Base-by-base conservation (phyloP, 176 grass and related monocot species). In the Ensete glaucum region DNA sequence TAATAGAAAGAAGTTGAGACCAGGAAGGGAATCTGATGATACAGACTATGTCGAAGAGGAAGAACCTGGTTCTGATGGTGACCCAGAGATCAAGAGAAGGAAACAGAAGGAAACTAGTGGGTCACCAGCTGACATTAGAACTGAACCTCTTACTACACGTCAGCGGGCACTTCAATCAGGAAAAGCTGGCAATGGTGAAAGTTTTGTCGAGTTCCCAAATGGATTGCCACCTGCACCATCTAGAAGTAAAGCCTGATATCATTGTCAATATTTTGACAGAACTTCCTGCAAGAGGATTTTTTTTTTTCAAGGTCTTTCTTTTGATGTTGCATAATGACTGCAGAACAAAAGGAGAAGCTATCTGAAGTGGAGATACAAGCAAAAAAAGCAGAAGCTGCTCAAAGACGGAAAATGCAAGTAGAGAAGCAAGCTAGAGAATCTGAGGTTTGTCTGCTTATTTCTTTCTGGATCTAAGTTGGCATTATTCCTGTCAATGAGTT, bases 81-180 rank as follows among this genome's bases (percentile, higher is more conserved):
- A 73, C 34, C 65, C 67, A 26, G 95, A 91, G 50, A 57, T 65
- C 80, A 85, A 81, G 62, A 81, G 34, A 64, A 73, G 58, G 29
- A 57, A 58, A 34, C 50, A 24, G 2, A 80, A 85, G 20, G 82
- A 78, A 29, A 77, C 82, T 73, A 54, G 53, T 79, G 78, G 80
- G 67, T 85, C 80, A 64, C 81, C 78, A 69, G 65, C 77, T 68
- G 70, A 76, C 76, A 64, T 48, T 13, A 92, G 82, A 76, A 69
- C 70, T 71, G 90, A 85, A 65, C 79, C 80, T 64, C 74, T 78
- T 81, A 94, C 88, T 68, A 86, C 84, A 68, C 92, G 95, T 62
- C 95, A 94, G 69, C 83, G 95, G 13, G 95, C 95, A 58, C 90
- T 98, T 83, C 95, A 98, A 73, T 88, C 85, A 74, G 90, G 89